Evolutionary conservation across 495 filamentous ascomycete genomes (phyloP).

Genomic region (Cudoniella acicularis): DNA sequence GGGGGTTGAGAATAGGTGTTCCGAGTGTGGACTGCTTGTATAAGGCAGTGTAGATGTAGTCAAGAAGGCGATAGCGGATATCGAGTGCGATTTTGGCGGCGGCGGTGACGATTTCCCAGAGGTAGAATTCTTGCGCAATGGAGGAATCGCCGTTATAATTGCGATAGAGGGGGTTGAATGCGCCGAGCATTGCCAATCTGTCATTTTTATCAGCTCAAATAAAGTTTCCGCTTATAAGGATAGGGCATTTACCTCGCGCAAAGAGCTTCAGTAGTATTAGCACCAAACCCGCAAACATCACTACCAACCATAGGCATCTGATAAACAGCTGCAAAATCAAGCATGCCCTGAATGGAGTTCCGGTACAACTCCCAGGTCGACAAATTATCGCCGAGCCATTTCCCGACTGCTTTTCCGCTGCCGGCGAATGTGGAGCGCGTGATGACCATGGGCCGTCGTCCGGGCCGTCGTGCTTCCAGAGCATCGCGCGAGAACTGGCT

Average conservation of each 20-base stretch:
- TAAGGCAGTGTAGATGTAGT: constrained; percentile 96
- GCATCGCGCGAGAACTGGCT: constrained; percentile 57
- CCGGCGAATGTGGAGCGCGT: constrained; percentile 81
- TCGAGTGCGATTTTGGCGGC: constrained; percentile 68
- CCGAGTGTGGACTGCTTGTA: constrained; percentile 76
- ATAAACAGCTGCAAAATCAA: constrained; percentile 76
- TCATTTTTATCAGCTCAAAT: no score
- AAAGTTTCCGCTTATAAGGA: no score
- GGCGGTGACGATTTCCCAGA: constrained; percentile 58
- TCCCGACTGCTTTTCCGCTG: constrained; percentile 70
- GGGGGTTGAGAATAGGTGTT: constrained; percentile 78
- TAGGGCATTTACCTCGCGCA: no score
- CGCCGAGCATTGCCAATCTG: constrained; percentile 52
- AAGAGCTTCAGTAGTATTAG: constrained; percentile 68
- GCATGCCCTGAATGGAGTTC: constrained; percentile 59
- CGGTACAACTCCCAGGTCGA: constrained; percentile 65
- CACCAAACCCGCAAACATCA: constrained; percentile 75
- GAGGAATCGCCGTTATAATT: constrained; percentile 60
- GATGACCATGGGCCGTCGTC: constrained; percentile 68
- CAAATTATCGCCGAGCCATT: constrained; percentile 85
- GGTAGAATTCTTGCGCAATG: constrained; percentile 75
- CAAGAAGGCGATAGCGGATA: constrained; percentile 79
- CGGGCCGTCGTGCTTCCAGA: constrained; percentile 65
- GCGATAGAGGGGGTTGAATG: constrained; percentile 66
- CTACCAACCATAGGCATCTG: constrained; percentile 81